Evolutionary conservation across 2,329 filamentous ascomycete species (phyloP).

Genomic region (Colletotrichum limetticola): DNA sequence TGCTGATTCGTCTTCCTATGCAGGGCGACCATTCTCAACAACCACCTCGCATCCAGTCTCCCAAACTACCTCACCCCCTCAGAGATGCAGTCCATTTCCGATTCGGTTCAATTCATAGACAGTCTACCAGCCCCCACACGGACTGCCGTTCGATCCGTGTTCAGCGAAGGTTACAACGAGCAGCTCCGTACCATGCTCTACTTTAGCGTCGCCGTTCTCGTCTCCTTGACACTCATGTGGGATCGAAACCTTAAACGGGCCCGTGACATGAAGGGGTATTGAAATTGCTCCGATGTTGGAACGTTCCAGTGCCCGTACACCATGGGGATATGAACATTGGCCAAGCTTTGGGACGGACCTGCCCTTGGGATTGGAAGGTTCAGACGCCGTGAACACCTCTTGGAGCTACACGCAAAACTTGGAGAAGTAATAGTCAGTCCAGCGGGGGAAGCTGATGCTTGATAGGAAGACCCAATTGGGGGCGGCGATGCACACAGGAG

Average conservation of each 20-base stretch:
- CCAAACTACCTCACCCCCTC: background rate
- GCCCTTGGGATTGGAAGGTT: conserved; percentile 14
- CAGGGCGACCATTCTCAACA: conserved; percentile 5
- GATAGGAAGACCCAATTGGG: background rate
- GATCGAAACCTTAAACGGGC: conserved; percentile 9
- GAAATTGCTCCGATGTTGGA: background rate
- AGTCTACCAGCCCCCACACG: background rate
- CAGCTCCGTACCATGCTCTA: conserved; percentile 16
- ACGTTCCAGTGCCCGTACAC: background rate
- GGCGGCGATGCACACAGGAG: background rate
- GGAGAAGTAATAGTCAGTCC: conserved; percentile 12
- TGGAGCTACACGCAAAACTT: background rate
- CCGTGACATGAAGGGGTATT: conserved; percentile 7
- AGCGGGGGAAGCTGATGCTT: conserved; percentile 8
- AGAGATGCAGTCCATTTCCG: background rate
- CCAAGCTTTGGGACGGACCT: conserved; percentile 15
- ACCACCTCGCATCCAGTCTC: conserved; percentile 7
- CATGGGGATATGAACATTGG: conserved; percentile 3
- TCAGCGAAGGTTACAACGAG: conserved; percentile 13
- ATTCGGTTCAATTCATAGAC: conserved; percentile 4
- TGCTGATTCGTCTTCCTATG: background rate
- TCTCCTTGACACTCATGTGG: conserved; percentile 11
- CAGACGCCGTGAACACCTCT: conserved; percentile 15
- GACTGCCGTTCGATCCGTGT: background rate
- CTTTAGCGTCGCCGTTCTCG: conserved; percentile 4